These are phyloP conservation scores for Ambrosia trifida DNA, from an alignment of 129 eudicot genomes.

Conservation along the genomic window DNA sequence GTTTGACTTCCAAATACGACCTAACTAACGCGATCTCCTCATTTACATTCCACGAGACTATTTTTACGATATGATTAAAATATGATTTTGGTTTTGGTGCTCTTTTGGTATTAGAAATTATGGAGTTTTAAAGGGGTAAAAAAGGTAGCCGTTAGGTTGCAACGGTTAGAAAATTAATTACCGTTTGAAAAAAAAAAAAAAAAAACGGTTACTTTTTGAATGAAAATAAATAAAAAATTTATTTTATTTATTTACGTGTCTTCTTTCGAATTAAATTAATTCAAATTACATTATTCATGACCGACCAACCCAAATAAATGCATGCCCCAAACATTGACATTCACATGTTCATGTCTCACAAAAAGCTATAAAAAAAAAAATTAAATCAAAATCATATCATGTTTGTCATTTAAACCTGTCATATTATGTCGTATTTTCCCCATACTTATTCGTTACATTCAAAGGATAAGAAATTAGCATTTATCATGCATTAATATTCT, in stretches of 20 bases:
- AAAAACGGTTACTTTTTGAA: too few relatives aligned
- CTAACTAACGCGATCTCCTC: too few relatives aligned
- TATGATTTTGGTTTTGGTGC: too few relatives aligned
- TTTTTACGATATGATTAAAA: too few relatives aligned
- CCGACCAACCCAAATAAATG: slow-evolving; percentile 44
- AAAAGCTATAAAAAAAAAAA: not conserved
- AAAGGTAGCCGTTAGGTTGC: too few relatives aligned
- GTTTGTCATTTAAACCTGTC: slow-evolving; percentile 17
- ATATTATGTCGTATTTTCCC: not conserved
- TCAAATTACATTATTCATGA: slow-evolving; percentile 17
- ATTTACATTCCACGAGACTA: too few relatives aligned
- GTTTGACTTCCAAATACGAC: too few relatives aligned
- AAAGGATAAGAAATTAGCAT: slow-evolving; percentile 1
- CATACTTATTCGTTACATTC: slow-evolving; percentile 4
- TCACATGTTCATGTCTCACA: slow-evolving; percentile 65
- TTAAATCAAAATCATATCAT: slow-evolving; percentile 7
- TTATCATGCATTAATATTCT: not conserved
- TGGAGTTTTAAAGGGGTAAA: too few relatives aligned
- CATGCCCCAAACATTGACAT: slow-evolving; percentile 45
- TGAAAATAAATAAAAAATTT: too few relatives aligned
- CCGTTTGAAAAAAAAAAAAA: too few relatives aligned
- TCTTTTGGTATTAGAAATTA: too few relatives aligned
- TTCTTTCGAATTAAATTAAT: slow-evolving; percentile 18
- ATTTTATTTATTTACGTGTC: slow-evolving; percentile 2
- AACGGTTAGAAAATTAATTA: too few relatives aligned